Base-by-base conservation (phyloP, 129 eudicot genomes). In the Sambucus nigra region DNA sequence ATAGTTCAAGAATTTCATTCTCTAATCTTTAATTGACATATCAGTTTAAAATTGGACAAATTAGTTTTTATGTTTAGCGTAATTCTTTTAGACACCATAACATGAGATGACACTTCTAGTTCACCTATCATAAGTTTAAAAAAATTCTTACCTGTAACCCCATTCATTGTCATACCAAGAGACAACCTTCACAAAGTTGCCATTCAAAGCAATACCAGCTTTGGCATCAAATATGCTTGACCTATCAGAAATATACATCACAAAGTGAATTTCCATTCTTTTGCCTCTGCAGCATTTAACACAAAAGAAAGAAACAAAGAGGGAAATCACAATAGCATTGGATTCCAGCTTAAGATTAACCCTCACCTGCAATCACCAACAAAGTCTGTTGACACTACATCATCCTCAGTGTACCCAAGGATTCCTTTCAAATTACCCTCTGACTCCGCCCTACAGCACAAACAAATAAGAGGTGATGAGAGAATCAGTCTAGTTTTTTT, bases 111-210 rank as follows among this genome's bases (percentile, higher is more conserved):
- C n/a, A n/a, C n/a, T n/a, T n/a, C n/a, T n/a, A n/a, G n/a, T n/a
- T n/a, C n/a, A n/a, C n/a, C n/a, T n/a, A n/a, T n/a, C n/a, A n/a
- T n/a, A n/a, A n/a, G n/a, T n/a, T n/a, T n/a, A 2, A 40, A 12
- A n/a, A 7, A 50, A 32, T 5, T 13, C 40, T 29, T 61, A 86
- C 95, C 95, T 86, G 79, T 85, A 85, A 58, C 95, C 95, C 89
- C 95, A 85, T 75, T 85, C 95, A 16, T 85, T 85, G 60, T 85
- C 95, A 60, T 86, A 86, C 95, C 95, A 81, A 48, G 95, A 80
- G 45, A 86, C 95, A 60, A 81, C 73, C 69, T 86, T 86, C 64
- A 86, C 91, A 78, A 86, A 86, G 69, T 81, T 86, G 46, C 74
- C 69, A 48, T 63, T 81, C 25, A 86, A 65, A 46, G 95, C 95